These are phyloP conservation scores for Komagataella mondaviorum DNA, from an alignment of 805 yeast species.

Conservation along the genomic window DNA sequence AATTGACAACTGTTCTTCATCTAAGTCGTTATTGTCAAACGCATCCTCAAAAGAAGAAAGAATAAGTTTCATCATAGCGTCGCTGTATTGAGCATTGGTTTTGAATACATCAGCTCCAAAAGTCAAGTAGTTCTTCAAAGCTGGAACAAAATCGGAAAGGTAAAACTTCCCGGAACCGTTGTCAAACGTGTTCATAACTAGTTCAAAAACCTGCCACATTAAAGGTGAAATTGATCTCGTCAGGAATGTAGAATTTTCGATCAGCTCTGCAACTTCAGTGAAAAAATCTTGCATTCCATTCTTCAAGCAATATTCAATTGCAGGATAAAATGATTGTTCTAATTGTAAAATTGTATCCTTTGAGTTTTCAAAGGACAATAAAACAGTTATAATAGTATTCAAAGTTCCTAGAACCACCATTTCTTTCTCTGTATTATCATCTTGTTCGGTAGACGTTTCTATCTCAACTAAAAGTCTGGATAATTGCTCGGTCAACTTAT, in stretches of 20 bases:
- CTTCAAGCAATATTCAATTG: constrained; percentile 51
- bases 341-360: constrained; percentile 50
- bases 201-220: constrained; percentile 63
- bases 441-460: constrained; percentile 38
- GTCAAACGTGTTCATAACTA: constrained; percentile 22
- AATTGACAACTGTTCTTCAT: constrained; percentile 36
- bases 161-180: constrained; percentile 45
- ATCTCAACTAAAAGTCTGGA: constrained; percentile 58
- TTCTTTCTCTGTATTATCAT: constrained; percentile 49
- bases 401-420: constrained; percentile 80
- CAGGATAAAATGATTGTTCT: constrained; percentile 67
- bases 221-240: constrained; percentile 46
- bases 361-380: constrained; percentile 77
- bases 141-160: constrained; percentile 63
- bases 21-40: constrained; percentile 14
- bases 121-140: constrained; percentile 61
- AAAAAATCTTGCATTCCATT: constrained; percentile 66
- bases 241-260: constrained; percentile 60
- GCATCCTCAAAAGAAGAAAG: constrained; percentile 14
- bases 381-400: constrained; percentile 79
- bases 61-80: constrained; percentile 38
- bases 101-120: constrained; percentile 36
- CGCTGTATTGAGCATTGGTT: constrained; percentile 29
- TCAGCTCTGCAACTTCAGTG: constrained; percentile 70
- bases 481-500: constrained; percentile 62